Evolutionary conservation across 352 stramenopile genomes (phyloP), one percentile per base, ranked within the genome.

Genomic region (Bremia lactucae): DNA sequence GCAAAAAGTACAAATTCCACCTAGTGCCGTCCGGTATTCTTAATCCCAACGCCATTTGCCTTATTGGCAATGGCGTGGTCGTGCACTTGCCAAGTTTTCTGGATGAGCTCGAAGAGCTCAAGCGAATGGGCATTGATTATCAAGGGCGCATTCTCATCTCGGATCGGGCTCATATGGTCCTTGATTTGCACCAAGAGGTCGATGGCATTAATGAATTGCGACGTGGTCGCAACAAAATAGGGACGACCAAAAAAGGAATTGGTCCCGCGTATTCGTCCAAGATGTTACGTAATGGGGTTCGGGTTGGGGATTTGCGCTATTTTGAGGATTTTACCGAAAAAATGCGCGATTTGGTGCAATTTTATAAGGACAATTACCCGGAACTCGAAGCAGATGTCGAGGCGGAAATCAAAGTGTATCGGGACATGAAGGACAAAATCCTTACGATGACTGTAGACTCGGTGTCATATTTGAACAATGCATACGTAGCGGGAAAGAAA

Each of bases 1-100:
- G 87, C 36, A 96, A 96, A 72, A 98, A 98, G 68, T 99, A 98
- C 82, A 98, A 98, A 66, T 99, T 99, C 72, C 96, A 99, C 74
- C 67, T 99, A 4, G 73, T 99, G 42, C 96, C 96, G 2, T 98
- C 87, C 31, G 96, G 95, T 36, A 97, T 99, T 43, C 65, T 99
- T 29, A 97, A 98, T 66, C 74, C 87, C 20, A 71, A 94, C 33
- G 94, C 91, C 0, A 85, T 88, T 24, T 98, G 95, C 59, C 80
- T 99, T n/a, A 95, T 98, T 42, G 95, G 96, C 26, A 99, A 99
- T 64, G 96, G 96, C 44, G 95, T 98, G 10, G 96, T 99, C 15
- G 87, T 98, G 59, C 95, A 98, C 72, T 39, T 99, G 23, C 95
- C 92, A 6, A 96, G 92, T 28, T 94, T 99, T 37, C 65, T 99